phyloP scores from a whole-genome alignment of 352 stramenopile genomes.

The Pythium sp. region DNA sequence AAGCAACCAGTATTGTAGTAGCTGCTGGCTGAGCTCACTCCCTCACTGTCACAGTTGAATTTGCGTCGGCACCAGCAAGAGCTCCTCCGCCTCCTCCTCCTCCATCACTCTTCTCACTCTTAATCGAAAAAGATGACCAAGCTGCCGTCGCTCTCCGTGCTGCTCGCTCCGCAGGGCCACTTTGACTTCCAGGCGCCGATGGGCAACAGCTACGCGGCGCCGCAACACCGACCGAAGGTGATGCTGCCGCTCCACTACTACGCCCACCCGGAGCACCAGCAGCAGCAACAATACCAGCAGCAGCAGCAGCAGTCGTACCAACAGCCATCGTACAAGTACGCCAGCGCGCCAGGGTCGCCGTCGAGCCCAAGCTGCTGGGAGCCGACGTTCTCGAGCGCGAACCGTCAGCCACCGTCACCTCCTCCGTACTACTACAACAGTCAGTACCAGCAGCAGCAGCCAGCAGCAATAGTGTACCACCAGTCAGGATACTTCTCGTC shows the following conservation, averaged over 20 bases:
- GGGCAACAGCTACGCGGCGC: background rate
- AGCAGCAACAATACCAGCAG: background rate
- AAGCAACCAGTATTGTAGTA: background rate
- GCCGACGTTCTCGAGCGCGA: background rate
- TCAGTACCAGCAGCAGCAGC: background rate
- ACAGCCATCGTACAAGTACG: background rate
- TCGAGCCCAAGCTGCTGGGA: background rate
- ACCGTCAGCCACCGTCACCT: background rate
- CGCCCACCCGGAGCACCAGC: constrained; percentile 2
- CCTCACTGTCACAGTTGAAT: constrained; percentile 13
- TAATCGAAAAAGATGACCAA: constrained; percentile 6
- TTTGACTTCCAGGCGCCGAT: background rate
- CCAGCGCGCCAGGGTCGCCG: background rate
- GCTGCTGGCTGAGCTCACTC: background rate
- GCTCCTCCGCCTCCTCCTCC: background rate
- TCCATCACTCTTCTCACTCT: background rate
- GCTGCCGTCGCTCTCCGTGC: constrained; percentile 18
- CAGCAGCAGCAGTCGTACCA: background rate
- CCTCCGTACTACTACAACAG: constrained; percentile 1
- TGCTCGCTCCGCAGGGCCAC: constrained; percentile 11
- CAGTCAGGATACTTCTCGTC: background rate
- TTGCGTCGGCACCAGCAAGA: constrained; percentile 2
- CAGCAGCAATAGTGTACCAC: background rate
- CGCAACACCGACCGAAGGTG: background rate
- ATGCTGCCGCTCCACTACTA: constrained; percentile 4